Base-by-base conservation (phyloP, 169 alveolate species). In the Besnoitia besnoiti region DNA sequence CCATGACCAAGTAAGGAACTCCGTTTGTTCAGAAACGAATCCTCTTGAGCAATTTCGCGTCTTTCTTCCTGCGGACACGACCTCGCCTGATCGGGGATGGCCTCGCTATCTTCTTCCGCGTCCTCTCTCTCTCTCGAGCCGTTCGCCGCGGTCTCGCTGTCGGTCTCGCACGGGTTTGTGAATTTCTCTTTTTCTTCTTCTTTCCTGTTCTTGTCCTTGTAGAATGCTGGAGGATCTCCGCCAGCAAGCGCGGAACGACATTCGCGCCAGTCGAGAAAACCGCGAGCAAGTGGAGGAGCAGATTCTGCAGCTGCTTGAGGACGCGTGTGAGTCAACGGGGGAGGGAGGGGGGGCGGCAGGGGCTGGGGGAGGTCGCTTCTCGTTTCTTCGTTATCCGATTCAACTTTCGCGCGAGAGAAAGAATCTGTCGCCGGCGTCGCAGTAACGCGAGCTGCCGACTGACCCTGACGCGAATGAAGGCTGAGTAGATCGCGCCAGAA, bases 251-350 rank as follows among this genome's bases (percentile, higher is more conserved):
- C 49, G 55, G 50, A 21, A 37, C 33, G 87, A 77, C 50, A 37
- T 77, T 24, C 44, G 40, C 33, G 87, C 87, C 30, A 42, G 87
- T 37, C 87, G 87, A 19, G 87, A 39, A 77, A 42, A 3, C 87
- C n/a, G 87, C n/a, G 87, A 77, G 40, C 61, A 77, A 42, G 40
- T 77, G 8, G 87, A 77, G 30, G 87, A 77, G 87, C 87, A 77
- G 55, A 77, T 77, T 77, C 87, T 77, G 21, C 87, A 77, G 21
- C 59, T 77, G 30, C 87, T 77, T 21, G 87, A 77, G 21, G 87
- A 77, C 40, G 87, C 87, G 12, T 77, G 87, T 77, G 40, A 42
- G 87, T 39, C 35, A n/a, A n/a, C n/a, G n/a, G n/a, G n/a, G n/a
- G n/a, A n/a, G 30, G n/a, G n/a, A n/a, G n/a, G n/a, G n/a, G n/a